Percentiles rank a stretch among this genome's conserved stretches.
Conservation (phyloP, 129 eudicot genomes). For the Artemisia tridentata region DNA sequence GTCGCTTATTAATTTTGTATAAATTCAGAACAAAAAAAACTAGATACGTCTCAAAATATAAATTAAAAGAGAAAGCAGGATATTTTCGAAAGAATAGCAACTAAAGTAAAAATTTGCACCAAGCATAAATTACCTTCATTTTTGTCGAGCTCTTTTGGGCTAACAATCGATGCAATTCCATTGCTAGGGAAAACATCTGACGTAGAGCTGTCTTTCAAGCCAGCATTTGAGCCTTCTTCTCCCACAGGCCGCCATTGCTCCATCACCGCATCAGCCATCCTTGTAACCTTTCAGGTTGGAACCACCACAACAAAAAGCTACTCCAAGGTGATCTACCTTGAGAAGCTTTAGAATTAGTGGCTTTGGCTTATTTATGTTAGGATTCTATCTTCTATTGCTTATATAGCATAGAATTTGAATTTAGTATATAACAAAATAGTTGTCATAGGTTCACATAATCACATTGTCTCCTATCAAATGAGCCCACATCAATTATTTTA, state of each 20-base stretch:
- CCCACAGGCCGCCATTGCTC: slow-evolving; percentile 13
- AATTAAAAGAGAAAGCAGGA: too few relatives aligned
- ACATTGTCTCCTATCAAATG: neutral
- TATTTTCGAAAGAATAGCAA: neutral
- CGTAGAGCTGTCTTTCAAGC: slow-evolving; percentile 3
- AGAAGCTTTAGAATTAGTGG: neutral
- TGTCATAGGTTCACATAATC: slow-evolving; percentile 17
- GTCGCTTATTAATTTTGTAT: too few relatives aligned
- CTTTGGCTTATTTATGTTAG: slow-evolving; percentile 1
- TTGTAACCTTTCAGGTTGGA: neutral
- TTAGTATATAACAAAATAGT: slow-evolving; percentile 16
- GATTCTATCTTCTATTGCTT: slow-evolving; percentile 1
- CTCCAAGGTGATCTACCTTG: slow-evolving; percentile 3
- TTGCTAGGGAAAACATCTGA: too few relatives aligned
- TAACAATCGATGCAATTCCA: neutral
- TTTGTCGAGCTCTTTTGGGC: neutral
- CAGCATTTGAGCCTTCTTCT: neutral
- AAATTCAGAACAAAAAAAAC: too few relatives aligned
- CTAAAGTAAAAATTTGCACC: neutral
- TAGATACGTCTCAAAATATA: neutral
- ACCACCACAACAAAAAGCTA: slow-evolving; percentile 10
- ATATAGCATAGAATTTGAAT: slow-evolving; percentile 19
- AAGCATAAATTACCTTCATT: slow-evolving; percentile 13
- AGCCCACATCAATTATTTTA: neutral
- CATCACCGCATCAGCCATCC: slow-evolving; percentile 18